These are phyloP conservation scores for Zoysia pacifica DNA, from an alignment of 176 grass and related monocot genomes.

Conservation along the genomic window DNA sequence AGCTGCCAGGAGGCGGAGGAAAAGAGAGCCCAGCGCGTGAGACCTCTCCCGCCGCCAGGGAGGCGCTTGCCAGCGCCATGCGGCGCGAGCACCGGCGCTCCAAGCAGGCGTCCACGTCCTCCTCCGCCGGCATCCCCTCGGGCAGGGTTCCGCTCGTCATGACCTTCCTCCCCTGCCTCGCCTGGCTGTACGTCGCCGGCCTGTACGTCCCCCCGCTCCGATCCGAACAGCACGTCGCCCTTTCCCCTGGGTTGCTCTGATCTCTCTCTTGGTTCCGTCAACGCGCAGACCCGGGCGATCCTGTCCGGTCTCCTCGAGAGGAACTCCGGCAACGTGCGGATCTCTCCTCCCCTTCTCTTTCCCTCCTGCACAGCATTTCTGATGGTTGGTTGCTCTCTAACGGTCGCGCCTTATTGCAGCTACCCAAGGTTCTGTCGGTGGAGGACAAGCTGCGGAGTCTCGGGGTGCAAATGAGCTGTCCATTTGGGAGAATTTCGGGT, in stretches of 20 bases:
- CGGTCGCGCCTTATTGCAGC: conserved; percentile 39
- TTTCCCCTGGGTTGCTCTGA: neutral
- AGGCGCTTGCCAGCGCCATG: no score
- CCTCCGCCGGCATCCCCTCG: no score
- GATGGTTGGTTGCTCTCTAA: neutral
- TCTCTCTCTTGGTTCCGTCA: neutral
- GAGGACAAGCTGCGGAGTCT: conserved; percentile 93
- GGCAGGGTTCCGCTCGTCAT: no score
- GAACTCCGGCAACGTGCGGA: conserved; percentile 73
- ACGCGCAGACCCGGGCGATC: conserved; percentile 78
- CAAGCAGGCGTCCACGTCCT: no score
- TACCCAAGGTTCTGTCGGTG: conserved; percentile 76
- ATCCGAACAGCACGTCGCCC: neutral
- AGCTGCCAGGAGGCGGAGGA: no score
- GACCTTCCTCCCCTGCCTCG: no score
- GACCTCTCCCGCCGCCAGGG: no score
- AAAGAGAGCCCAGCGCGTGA: no score
- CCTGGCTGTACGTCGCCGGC: no score
- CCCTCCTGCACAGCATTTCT: neutral
- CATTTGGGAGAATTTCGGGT: neutral
- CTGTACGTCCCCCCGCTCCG: conserved; percentile 35
- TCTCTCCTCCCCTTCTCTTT: conserved; percentile 22
- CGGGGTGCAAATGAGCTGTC: conserved; percentile 78
- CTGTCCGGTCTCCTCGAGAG: conserved; percentile 82
- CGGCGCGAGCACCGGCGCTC: no score